Base-by-base conservation (phyloP, 2,329 filamentous ascomycete genomes). In the Exophiala phaeomuriformis region DNA sequence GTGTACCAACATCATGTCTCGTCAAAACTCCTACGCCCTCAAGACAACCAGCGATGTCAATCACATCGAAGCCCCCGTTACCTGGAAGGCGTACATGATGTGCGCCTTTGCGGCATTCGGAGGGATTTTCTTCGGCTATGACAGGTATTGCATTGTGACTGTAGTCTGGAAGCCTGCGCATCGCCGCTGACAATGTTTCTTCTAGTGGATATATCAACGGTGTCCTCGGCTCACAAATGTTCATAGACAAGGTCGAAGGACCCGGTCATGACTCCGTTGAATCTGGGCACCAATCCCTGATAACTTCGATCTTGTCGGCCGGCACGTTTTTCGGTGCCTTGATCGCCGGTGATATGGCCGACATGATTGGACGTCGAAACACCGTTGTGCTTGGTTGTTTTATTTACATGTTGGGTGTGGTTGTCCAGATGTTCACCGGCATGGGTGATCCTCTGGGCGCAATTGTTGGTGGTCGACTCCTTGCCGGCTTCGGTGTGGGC, bases 311-410 rank as follows among this genome's bases (percentile, higher is more conserved):
- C 63, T 80, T 91, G 51, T 90, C 87, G 32, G 80, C 77, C 65
- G 80, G 82, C 69, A 89, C 86, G 63, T 91, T 90, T 77, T 85
- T 89, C 58, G 83, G 87, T 68, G 84, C 87, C 53, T 66, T 91
- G 61, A 81, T 88, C 58, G 86, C 84, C 51, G 87, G 87, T 76
- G 85, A 89, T 67, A 67, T 90, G 57, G 81, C 87, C 60, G 88
- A 93, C 68, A 78, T 75, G 69, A 82, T 87, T 52, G 88, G 88
- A 62, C 83, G 85, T 67, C 83, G 84, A 67, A 80, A 76, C 69
- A 85, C 83, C 59, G 78, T 87, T 69, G 82, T 87, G 53, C n/a
- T 69, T 2, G 86, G 84, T 58, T 93, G 88, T 66, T 3, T 67
- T 7, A 78, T 90, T 72, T 94, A 88, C 77, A 75, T 78, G 37